Conservation (phyloP, 1,284 basidiomycete species). For the Mycena citricolor region DNA sequence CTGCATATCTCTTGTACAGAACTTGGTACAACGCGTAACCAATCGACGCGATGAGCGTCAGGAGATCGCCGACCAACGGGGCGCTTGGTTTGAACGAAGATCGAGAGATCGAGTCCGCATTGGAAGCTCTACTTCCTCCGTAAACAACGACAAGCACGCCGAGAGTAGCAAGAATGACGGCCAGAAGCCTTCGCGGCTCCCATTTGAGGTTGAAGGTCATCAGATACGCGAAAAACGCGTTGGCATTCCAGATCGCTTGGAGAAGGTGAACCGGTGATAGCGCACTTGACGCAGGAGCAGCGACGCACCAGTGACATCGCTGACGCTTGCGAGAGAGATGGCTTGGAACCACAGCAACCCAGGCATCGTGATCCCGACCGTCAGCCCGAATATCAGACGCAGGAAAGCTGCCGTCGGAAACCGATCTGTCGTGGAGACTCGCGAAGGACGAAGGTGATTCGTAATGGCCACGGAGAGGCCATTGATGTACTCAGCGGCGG, state of each 20-base stretch:
- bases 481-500: constrained; percentile 44
- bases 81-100: constrained; percentile 37
- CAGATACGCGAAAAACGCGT: constrained; percentile 81
- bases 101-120: constrained; percentile 18
- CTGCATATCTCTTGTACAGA: constrained; percentile 76
- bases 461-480: constrained; percentile 53
- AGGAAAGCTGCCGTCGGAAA: constrained; percentile 50
- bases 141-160: constrained; percentile 78
- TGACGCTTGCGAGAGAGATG: constrained; percentile 68
- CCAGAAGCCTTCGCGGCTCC: constrained; percentile 60
- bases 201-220: constrained; percentile 66
- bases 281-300: background rate
- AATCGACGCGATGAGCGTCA: constrained; percentile 72
- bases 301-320: constrained; percentile 64
- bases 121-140: constrained; percentile 51
- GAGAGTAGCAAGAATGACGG: constrained; percentile 73
- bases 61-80: constrained; percentile 72
- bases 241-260: constrained; percentile 78
- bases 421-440: constrained; percentile 24
- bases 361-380: constrained; percentile 61
- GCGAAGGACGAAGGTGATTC: constrained; percentile 47
- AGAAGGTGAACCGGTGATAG: constrained; percentile 12
- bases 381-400: constrained; percentile 47
- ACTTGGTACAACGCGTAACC: constrained; percentile 75
- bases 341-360: constrained; percentile 73